A percentile compares a stretch with the other conserved stretches of the same genome.
Conservation (phyloP, 345 rosid genomes). For the Rhodomyrtus tomentosa region DNA sequence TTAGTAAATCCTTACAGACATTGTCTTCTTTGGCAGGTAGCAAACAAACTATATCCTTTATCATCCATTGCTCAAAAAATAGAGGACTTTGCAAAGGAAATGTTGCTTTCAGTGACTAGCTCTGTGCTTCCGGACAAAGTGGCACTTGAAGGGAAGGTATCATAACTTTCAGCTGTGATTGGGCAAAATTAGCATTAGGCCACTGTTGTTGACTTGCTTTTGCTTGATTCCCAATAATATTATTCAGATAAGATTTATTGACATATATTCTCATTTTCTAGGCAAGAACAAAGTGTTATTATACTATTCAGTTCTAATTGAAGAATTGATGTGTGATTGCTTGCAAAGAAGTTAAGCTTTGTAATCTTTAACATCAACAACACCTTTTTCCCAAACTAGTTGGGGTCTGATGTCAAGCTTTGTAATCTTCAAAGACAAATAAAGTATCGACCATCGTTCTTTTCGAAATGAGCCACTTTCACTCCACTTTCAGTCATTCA, state of each 20-base stretch:
- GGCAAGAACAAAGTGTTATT: neutral
- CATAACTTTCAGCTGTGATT: neutral
- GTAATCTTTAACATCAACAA: neutral
- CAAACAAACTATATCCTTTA: slow-evolving; percentile 84
- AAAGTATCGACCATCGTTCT: neutral
- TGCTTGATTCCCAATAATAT: neutral
- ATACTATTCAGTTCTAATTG: neutral
- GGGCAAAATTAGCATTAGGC: neutral
- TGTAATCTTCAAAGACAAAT: neutral
- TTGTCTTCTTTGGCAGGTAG: slow-evolving; percentile 53
- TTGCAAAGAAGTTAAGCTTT: neutral
- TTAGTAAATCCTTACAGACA: neutral
- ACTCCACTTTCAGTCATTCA: neutral
- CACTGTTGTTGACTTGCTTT: neutral
- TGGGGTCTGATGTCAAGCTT: too few relatives aligned
- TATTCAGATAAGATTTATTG: neutral
- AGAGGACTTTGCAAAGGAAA: slow-evolving; percentile 77
- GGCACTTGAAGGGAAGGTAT: slow-evolving; percentile 63
- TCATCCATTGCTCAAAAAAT: slow-evolving; percentile 65
- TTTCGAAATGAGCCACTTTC: neutral
- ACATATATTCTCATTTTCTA: neutral
- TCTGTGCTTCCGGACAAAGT: slow-evolving; percentile 21
- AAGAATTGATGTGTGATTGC: neutral
- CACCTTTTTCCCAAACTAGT: too few relatives aligned
- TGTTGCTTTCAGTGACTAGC: slow-evolving; percentile 41